Percentiles rank a stretch among this genome's conserved stretches.
These are phyloP conservation scores for Huntiella abstrusa DNA, from an alignment of 2,329 filamentous ascomycete genomes.

Conservation along the genomic window DNA sequence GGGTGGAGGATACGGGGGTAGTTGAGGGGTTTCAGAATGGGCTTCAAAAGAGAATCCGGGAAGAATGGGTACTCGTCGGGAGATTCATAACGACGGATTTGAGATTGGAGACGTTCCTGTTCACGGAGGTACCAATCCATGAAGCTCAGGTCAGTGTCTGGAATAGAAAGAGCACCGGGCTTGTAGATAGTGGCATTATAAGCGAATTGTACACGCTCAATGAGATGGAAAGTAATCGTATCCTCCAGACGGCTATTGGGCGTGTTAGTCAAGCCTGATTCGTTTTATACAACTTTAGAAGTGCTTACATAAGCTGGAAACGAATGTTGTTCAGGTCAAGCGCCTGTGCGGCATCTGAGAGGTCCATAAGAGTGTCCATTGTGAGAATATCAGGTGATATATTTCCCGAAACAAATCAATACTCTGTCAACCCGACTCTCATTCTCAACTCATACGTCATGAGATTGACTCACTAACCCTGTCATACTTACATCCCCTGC, in stretches of 20 bases:
- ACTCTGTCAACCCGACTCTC: too few species aligned
- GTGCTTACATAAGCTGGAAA: slow-evolving; percentile 69
- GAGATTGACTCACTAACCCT: not conserved
- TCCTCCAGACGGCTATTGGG: slow-evolving; percentile 74
- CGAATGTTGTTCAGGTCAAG: slow-evolving; percentile 83
- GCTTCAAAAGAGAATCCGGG: slow-evolving; percentile 55
- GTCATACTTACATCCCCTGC: not conserved
- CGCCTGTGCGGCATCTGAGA: slow-evolving; percentile 67
- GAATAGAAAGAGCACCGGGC: slow-evolving; percentile 62
- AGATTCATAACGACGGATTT: slow-evolving; percentile 84
- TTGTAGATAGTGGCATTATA: slow-evolving; percentile 76
- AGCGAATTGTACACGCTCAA: slow-evolving; percentile 95
- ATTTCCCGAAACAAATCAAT: not conserved
- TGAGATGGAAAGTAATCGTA: slow-evolving; percentile 91
- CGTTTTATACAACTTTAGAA: not conserved
- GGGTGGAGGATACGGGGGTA: slow-evolving; percentile 77
- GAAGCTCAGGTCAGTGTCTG: slow-evolving; percentile 54
- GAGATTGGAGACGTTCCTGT: slow-evolving; percentile 78
- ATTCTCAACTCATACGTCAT: not conserved
- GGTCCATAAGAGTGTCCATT: slow-evolving; percentile 85
- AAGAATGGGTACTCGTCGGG: slow-evolving; percentile 98
- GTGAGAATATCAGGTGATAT: slow-evolving; percentile 12
- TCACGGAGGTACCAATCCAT: slow-evolving; percentile 87
- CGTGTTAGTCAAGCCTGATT: slow-evolving; percentile 2
- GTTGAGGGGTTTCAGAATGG: slow-evolving; percentile 70